Percentiles rank a stretch among this genome's conserved stretches.
phyloP scores from a whole-genome alignment of 2,329 filamentous ascomycete genomes.

The Diaporthe vexans region DNA sequence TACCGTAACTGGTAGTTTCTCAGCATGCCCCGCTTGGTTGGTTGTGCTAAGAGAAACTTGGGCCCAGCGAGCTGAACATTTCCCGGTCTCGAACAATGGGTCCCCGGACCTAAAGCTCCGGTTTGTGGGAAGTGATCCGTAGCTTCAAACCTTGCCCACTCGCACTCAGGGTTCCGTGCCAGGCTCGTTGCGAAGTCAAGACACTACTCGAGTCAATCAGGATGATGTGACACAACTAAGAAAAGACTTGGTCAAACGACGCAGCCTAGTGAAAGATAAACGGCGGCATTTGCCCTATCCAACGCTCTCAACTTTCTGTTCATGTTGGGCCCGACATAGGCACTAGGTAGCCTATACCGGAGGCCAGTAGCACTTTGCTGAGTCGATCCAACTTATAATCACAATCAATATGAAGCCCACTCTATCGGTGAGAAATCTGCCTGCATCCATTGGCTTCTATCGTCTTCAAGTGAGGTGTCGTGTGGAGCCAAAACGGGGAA shows the following conservation, averaged over 20 bases:
- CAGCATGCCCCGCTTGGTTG: not conserved
- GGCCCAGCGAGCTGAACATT: not conserved
- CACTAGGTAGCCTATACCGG: not conserved
- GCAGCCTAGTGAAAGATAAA: not conserved
- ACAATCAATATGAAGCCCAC: not conserved
- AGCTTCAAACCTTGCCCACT: slow-evolving; percentile 24
- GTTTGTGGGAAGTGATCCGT: slow-evolving; percentile 1
- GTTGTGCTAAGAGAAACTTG: not conserved
- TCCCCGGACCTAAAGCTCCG: slow-evolving; percentile 14
- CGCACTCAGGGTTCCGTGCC: not conserved
- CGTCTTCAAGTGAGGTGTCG: no score
- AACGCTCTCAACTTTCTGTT: not conserved
- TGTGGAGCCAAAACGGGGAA: not conserved
- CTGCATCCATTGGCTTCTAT: not conserved
- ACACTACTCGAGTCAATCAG: slow-evolving; percentile 22
- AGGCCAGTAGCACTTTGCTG: not conserved
- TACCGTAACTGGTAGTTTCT: not conserved
- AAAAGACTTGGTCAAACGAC: not conserved
- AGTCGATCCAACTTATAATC: no score
- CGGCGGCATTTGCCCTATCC: not conserved
- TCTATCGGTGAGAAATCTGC: not conserved
- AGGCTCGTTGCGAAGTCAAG: not conserved
- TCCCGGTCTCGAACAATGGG: not conserved
- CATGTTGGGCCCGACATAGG: not conserved
- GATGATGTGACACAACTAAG: not conserved